Evolutionary conservation across 2,329 filamentous ascomycete genomes (phyloP), one percentile per base, ranked within the genome.

Genomic region (Xylaria sp.): DNA sequence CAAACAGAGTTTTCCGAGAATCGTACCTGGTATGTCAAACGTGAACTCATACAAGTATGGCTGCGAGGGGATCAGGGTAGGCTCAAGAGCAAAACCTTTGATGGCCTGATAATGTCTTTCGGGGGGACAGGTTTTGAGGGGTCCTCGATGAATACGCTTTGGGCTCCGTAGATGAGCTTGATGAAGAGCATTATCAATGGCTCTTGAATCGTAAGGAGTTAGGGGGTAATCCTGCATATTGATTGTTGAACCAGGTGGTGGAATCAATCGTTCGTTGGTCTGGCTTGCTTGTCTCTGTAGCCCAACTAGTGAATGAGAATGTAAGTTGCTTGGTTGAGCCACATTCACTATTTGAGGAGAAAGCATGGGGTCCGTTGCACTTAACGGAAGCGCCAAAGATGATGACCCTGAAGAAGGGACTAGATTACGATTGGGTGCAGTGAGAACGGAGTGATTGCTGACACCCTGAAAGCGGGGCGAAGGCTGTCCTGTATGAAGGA

Each of bases 51-150:
- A 85, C 70, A 81, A 73, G 46, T 73, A 76, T 33, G 76, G 78
- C 68, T 77, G 79, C 1, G 82, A 79, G 42, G 65, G 79, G 59
- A 78, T 76, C 58, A 70, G 69, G 33, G 81, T 69, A 42, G 90
- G 90, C 1, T 73, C 70, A 6, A 87, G 74, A 1, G 82, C 80
- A 65, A 90, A 87, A 0, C 77, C 78, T 68, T 84, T 84, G 20
- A 92, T 79, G 58, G 84, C 86, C 70, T 90, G 88, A 74, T 91
- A 92, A 60, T 87, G 79, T 5, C 80, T 80, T 68, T 80, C 80
- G 6, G 63, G 59, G 9, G 65, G 53, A 1, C 69, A 67, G 20
- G 44, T 10, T 5, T 28, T n/a, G 6, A 65, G 65, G n/a, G 69
- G 15, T 10, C 70, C 63, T 42, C 72, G 74, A 3, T 80, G 77